These are phyloP conservation scores for Scheffersomyces titani DNA, from an alignment of 1,139 yeast species.

Conservation along the genomic window DNA sequence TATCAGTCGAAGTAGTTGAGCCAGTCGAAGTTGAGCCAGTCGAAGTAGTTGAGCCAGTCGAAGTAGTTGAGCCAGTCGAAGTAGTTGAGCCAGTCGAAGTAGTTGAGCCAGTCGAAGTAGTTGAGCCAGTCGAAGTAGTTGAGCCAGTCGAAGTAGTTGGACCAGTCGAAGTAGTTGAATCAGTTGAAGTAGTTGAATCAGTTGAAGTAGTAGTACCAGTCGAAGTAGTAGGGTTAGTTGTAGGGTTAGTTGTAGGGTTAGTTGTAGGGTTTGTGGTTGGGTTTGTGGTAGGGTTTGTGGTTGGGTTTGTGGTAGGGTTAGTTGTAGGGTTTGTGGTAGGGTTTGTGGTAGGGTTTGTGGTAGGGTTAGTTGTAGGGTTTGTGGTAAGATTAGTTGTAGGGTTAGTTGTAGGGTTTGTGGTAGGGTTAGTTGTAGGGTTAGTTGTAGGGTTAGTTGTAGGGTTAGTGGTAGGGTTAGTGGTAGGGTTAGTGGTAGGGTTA, in stretches of 20 bases:
- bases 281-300: conserved; percentile 1
- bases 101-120: conserved; percentile 9
- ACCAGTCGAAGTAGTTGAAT: conserved; percentile 11
- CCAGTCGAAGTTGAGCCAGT: conserved; percentile 1
- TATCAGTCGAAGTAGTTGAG: not conserved
- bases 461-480: conserved; percentile 1
- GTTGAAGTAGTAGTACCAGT: conserved; percentile 10
- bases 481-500: conserved; percentile 4
- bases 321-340: conserved; percentile 13
- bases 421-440: conserved; percentile 1
- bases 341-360: conserved; percentile 11
- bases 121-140: conserved; percentile 2
- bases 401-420: conserved; percentile 1
- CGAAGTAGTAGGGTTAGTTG: conserved; percentile 6
- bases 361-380: conserved; percentile 8
- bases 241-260: conserved; percentile 1
- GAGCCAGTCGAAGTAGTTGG: conserved; percentile 9
- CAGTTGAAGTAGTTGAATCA: conserved; percentile 10
- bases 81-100: conserved; percentile 11
- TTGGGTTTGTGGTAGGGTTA: conserved; percentile 9
- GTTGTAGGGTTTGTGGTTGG: conserved; percentile 10
- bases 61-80: conserved; percentile 10
- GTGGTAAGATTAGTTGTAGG: conserved; percentile 8
- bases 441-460: not conserved
- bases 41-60: conserved; percentile 12